Conservation (phyloP, 2,329 filamentous ascomycete genomes). For the Didymosphaeria variabile region DNA sequence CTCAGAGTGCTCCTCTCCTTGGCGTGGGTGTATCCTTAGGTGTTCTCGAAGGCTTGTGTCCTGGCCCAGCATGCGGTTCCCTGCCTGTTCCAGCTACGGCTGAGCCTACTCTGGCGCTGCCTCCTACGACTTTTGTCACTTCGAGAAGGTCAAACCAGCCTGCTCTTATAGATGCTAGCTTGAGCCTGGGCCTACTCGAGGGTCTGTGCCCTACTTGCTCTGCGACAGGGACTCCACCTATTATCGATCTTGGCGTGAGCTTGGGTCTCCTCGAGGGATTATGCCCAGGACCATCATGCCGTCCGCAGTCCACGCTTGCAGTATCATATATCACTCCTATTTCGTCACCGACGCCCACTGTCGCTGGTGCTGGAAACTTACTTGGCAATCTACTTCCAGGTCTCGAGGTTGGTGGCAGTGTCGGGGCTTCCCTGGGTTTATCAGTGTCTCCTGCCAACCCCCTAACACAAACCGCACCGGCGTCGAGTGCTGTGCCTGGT, state of each 20-base stretch:
- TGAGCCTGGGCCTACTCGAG: slow-evolving; percentile 5
- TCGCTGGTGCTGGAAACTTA: background rate
- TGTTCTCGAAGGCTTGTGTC: background rate
- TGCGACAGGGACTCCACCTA: background rate
- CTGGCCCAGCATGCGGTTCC: background rate
- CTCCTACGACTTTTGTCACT: slow-evolving; percentile 3
- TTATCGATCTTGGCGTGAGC: slow-evolving; percentile 1
- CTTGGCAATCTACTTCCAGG: background rate
- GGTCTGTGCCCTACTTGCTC: slow-evolving; percentile 5
- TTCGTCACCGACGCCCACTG: background rate
- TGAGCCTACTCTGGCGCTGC: background rate
- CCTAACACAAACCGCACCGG: background rate
- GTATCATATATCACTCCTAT: background rate
- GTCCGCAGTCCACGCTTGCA: background rate
- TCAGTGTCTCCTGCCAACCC: background rate
- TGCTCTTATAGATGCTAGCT: background rate
- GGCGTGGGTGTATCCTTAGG: background rate
- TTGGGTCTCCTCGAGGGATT: slow-evolving; percentile 1
- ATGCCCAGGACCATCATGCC: slow-evolving; percentile 4
- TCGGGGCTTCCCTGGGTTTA: background rate
- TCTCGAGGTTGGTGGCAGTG: background rate
- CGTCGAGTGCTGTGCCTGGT: background rate
- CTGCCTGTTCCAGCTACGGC: background rate
- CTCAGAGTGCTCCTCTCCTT: background rate
- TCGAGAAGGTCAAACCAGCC: slow-evolving; percentile 1